Conservation (phyloP, 2,329 filamentous ascomycete species). For the Trichoderma lentiforme region DNA sequence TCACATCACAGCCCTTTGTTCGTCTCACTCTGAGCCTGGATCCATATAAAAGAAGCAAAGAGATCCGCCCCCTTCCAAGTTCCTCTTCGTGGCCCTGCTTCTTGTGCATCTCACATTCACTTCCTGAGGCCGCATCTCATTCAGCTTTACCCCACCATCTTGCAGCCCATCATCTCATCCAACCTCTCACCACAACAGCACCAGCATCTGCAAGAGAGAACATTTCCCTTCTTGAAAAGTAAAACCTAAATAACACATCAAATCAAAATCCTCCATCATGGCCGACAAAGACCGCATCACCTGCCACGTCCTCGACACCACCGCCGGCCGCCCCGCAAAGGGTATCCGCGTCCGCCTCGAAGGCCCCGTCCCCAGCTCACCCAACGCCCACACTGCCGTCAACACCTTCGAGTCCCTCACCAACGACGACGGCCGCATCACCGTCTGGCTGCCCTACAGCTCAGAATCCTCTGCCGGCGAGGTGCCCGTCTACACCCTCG, state of each 20-base stretch:
- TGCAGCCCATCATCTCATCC: neutral
- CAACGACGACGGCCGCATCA: conserved; percentile 73
- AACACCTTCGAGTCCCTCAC: conserved; percentile 64
- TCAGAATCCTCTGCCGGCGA: conserved; percentile 50
- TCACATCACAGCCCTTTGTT: neutral
- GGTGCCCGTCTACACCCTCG: conserved; percentile 56
- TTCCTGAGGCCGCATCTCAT: neutral
- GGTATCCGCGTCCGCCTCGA: conserved; percentile 65
- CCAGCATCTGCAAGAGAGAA: neutral
- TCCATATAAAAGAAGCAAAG: neutral
- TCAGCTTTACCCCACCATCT: neutral
- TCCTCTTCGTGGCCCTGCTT: neutral
- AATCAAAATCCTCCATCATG: conserved; percentile 1
- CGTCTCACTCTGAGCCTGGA: neutral
- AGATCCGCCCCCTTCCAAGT: neutral
- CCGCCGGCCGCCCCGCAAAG: conserved; percentile 65
- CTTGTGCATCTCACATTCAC: neutral
- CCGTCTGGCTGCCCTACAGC: conserved; percentile 62
- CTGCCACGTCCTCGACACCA: conserved; percentile 83
- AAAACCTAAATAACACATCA: neutral
- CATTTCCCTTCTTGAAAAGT: neutral
- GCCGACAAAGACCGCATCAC: conserved; percentile 64
- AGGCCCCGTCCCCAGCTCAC: conserved; percentile 30
- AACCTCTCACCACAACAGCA: neutral
- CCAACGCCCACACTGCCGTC: conserved; percentile 31